Conservation (phyloP, 1,139 yeast species). For the Pichia sp. region DNA sequence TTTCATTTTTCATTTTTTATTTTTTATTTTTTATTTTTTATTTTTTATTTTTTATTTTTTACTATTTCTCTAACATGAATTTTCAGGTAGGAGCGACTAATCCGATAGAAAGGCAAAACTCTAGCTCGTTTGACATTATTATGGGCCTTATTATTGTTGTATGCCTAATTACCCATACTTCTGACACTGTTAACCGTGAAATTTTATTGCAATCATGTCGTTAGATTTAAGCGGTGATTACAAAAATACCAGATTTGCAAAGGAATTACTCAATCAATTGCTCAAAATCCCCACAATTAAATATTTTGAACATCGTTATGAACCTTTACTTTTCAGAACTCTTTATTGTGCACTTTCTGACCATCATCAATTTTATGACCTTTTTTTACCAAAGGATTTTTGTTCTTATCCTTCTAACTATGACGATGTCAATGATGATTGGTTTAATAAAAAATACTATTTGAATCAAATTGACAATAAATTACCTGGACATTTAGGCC, state of each 20-base stretch:
- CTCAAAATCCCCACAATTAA: conserved; percentile 9
- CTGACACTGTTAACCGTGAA: too few relatives aligned
- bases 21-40: too few relatives aligned
- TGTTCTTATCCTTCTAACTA: conserved; percentile 21
- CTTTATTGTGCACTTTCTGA: conserved; percentile 22
- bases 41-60: too few relatives aligned
- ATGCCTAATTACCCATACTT: too few relatives aligned
- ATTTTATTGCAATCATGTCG: too few relatives aligned
- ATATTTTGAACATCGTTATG: conserved; percentile 10
- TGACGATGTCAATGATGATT: conserved; percentile 17
- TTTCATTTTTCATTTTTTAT: too few relatives aligned
- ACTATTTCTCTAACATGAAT: too few relatives aligned
- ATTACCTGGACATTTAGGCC: conserved; percentile 35
- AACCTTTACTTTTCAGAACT: conserved; percentile 16
- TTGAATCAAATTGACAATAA: conserved; percentile 16
- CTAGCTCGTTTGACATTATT: too few relatives aligned
- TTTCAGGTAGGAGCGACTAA: too few relatives aligned
- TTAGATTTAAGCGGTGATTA: too few relatives aligned
- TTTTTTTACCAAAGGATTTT: conserved; percentile 18
- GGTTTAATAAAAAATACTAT: conserved; percentile 21
- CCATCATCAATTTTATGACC: conserved; percentile 17
- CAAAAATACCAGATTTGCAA: conserved; percentile 8
- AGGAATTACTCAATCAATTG: conserved; percentile 11
- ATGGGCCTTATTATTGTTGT: too few relatives aligned
- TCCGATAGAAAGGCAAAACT: too few relatives aligned